These are phyloP conservation scores for Leptodontidium sp. DNA, from an alignment of 2,329 filamentous ascomycete genomes.

Conservation along the genomic window DNA sequence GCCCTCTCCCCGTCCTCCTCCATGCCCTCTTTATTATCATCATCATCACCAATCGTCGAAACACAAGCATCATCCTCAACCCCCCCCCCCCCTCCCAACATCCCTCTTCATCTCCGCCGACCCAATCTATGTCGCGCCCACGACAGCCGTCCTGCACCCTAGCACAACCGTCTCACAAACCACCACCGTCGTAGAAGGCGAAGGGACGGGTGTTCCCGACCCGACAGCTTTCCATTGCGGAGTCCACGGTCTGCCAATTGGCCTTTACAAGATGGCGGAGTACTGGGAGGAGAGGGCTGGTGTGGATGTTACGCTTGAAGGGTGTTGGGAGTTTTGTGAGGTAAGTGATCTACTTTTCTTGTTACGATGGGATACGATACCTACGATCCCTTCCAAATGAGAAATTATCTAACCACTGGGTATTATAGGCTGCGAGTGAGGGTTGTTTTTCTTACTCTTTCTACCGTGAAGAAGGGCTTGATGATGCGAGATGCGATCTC, in stretches of 20 bases:
- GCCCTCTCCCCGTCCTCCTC: background rate
- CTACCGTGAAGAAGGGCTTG: slow-evolving; percentile 34
- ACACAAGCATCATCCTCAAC: background rate
- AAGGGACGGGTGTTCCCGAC: slow-evolving; percentile 46
- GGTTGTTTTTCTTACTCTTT: slow-evolving; percentile 39
- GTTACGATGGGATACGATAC: too few relatives aligned
- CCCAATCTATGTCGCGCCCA: slow-evolving; percentile 44
- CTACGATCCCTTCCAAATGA: background rate
- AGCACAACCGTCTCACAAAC: slow-evolving; percentile 43
- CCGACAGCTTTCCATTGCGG: slow-evolving; percentile 49
- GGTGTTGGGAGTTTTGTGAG: slow-evolving; percentile 54
- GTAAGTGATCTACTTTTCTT: slow-evolving; percentile 33
- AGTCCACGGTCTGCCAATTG: slow-evolving; percentile 49
- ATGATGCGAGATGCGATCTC: slow-evolving; percentile 38
- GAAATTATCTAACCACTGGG: background rate
- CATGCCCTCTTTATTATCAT: background rate
- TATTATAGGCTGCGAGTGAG: slow-evolving; percentile 25
- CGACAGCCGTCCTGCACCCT: slow-evolving; percentile 41
- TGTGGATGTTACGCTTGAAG: slow-evolving; percentile 50
- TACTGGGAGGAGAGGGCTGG: slow-evolving; percentile 48
- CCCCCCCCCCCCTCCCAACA: background rate
- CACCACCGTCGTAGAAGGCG: slow-evolving; percentile 44
- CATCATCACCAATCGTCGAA: slow-evolving; percentile 10
- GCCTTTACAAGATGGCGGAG: slow-evolving; percentile 51
- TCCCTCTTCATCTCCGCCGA: slow-evolving; percentile 40